Evolutionary conservation across 2,329 filamentous ascomycete species (phyloP), one percentile per base, ranked within the genome.

Genomic region (Aspergillus neoniger): DNA sequence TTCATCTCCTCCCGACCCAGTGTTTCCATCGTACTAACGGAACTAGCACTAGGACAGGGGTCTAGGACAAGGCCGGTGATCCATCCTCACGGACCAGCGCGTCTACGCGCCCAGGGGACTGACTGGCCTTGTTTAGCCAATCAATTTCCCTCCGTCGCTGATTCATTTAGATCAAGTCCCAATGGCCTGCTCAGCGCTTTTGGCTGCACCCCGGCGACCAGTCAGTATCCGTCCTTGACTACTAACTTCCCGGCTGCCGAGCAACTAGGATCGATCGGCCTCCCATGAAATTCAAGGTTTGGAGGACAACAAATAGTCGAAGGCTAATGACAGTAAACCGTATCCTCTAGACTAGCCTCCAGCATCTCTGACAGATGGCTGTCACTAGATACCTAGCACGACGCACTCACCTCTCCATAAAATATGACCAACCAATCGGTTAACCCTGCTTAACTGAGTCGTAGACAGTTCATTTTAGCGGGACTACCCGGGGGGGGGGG

Each of bases 11-110:
- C 21, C 44, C 23, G 44, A 28, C 23, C 44, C 44, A 28, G 21
- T 25, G 44, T 28, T 49, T 25, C 32, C 32, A 36, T 49, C 8
- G 44, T 14, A 49, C 44, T 49, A 25, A 28, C 41, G 23, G 25
- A 49, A 30, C 44, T 49, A 49, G 23, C 23, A 49, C 49, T 28
- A 36, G 49, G n/a, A 38, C 21, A 58, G 48, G 51, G 36, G 49
- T 58, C 61, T 55, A 63, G 59, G 62, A 58, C 43, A 25, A 58
- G 44, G 28, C 59, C 59, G 59, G 53, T 50, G 44, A 55, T 52
- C 51, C 38, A 58, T 54, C 47, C 51, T 52, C 56, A 61, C 51
- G 51, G 56, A 61, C 51, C 56, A 58, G 44, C 57, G 36, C 19
- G 41, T 50, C 3, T 12, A 14, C 47, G 47, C 44, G 21, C 21